phyloP scores from a whole-genome alignment of 441 rosid genomes.

The Iberis amara region DNA sequence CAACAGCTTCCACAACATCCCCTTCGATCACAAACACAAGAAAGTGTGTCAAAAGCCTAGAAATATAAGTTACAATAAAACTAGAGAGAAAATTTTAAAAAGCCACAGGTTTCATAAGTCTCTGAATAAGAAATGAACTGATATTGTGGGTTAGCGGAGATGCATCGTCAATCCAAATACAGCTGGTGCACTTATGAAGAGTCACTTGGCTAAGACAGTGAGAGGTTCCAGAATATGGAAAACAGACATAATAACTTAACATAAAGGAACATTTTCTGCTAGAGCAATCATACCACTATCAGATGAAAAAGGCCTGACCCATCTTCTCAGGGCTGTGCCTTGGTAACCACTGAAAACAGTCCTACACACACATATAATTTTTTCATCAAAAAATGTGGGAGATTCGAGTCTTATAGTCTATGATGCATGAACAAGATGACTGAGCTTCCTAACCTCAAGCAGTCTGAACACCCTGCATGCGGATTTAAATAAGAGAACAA shows the following conservation, averaged over 20 bases:
- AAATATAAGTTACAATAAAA: constrained; percentile 10
- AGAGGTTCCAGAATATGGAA: neutral
- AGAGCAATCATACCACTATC: constrained; percentile 49
- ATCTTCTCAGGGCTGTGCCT: constrained; percentile 38
- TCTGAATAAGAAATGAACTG: constrained; percentile 5
- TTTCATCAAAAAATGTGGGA: neutral
- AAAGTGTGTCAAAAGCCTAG: constrained; percentile 15
- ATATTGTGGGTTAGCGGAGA: neutral
- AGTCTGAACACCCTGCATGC: constrained; percentile 42
- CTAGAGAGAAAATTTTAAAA: neutral
- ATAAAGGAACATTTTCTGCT: neutral
- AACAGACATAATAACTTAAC: neutral
- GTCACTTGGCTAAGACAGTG: neutral
- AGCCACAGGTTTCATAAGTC: neutral
- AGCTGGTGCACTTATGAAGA: neutral
- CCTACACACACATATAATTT: constrained; percentile 14
- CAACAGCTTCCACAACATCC: constrained; percentile 79
- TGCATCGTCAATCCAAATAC: neutral
- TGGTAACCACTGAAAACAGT: constrained; percentile 31
- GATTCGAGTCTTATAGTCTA: neutral
- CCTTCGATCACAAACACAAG: constrained; percentile 40
- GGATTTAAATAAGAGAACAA: constrained; percentile 15
- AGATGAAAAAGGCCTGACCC: constrained; percentile 64
- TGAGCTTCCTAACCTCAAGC: constrained; percentile 43
- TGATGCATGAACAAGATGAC: constrained; percentile 21